Base-by-base conservation (phyloP, 2,329 filamentous ascomycete genomes). In the Fusarium sp. region DNA sequence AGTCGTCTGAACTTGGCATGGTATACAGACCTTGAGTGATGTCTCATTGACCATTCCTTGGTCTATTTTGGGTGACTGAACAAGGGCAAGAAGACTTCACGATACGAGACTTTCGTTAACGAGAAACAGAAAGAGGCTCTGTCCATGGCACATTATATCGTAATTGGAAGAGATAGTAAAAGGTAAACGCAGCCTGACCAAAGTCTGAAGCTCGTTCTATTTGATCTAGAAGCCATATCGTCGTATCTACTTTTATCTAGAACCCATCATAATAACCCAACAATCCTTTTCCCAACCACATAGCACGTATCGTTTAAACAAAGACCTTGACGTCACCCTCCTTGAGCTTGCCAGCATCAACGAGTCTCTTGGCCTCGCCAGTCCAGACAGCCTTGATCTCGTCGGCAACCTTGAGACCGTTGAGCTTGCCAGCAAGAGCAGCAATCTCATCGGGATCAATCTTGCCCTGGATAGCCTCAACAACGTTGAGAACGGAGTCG, bases 361-460 rank as follows among this genome's bases (percentile, higher is more conserved):
- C 86, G 35, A 98, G 88, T 69, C 91, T 88, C 85, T 92, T 89
- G 57, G 91, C 89, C 85, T 98, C 93, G 43, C 85, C 91, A 70
- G 83, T 84, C 88, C 94, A 98, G 55, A 94, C 90, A 57, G 82
- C 83, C 89, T 97, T 98, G 81, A 99, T 95, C 80, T 94, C 93
- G 70, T 88, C 89, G 21, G 89, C 90, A 66, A 95, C 89, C 80
- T 93, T 97, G 75, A 93, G 86, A 43, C 89, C 88, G 75, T 89
- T 91, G 63, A 99, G 88, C 84, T 95, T 95, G 74, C 84, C 86
- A 35, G 94, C 93, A 61, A 99, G 84, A 23, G 86, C 87, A 39
- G 94, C 94, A 75, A 98, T 89, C 86, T 98, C 94, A 74, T 98
- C 95, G 57, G 92, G 84, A 72, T 97, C 94, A 72, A 97, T 90